Evolutionary conservation across 2,329 filamentous ascomycete species (phyloP), one percentile per base, ranked within the genome.

Genomic region (Neurospora sp.): DNA sequence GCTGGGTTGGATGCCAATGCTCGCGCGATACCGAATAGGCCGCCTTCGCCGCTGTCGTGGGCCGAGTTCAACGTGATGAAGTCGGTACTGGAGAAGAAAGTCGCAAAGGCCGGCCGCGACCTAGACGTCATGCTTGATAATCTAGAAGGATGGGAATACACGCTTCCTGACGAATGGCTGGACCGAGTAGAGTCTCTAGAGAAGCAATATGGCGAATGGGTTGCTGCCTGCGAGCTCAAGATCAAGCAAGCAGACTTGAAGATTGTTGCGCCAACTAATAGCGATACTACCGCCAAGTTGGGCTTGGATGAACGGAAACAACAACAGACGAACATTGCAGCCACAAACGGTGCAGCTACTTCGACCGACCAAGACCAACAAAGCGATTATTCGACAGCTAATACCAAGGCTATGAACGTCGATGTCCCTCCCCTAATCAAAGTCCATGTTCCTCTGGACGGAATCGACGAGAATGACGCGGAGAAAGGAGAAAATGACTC

Each of bases 121-220:
- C 84, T 98, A 72, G 96, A 99, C 78, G 87, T 85, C 68, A 93
- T 97, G 86, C 85, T 99, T 15, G 94, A 99, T 79, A 86, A 88
- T 39, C 84, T 98, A 2, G 96, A 98, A 79, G 94, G 93, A 1
- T 85, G 89, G 69, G 85, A 91, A 62, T 96, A 99, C 76, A 93
- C 91, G 0, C 82, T 99, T 10, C 96, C 96, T 0, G 91, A 96
- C 52, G 79, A 83, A 38, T 99, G 95, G 96, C 88, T 98, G 70
- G 93, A 97, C 75, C 86, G 90, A 4, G 90, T 98, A 81, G 96
- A 98, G 78, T 80, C 82, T 0, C 83, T 96, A 4, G 96, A 99
- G 78, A 83, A 85, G 11, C 87, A 90, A 38, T 97, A 95, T 79
- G 87, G 89, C 8, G 86, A 89, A 33, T 99, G 96, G 96, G 88